phyloP scores from a whole-genome alignment of 345 rosid genomes.

The Hibiscus trionum region DNA sequence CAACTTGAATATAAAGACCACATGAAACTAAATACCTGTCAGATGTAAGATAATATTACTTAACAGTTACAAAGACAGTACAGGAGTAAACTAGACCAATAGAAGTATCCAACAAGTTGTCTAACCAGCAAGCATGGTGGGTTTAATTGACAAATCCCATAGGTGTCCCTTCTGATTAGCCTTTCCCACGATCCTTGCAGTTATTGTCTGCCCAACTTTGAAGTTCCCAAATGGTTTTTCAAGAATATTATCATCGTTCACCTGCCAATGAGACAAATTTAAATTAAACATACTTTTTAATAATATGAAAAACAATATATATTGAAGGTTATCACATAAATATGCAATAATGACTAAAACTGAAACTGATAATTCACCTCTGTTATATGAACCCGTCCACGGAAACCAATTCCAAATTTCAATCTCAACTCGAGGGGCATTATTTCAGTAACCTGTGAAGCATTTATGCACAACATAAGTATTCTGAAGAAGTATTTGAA shows the following conservation, averaged over 20 bases:
- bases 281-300: slow-evolving; percentile 7
- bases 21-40: not conserved
- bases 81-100: not conserved
- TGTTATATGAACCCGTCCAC: slow-evolving; percentile 79
- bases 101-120: slow-evolving; percentile 1
- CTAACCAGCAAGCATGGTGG: slow-evolving; percentile 55
- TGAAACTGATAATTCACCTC: slow-evolving; percentile 49
- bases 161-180: slow-evolving; percentile 41
- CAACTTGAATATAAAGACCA: not conserved
- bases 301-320: slow-evolving; percentile 2
- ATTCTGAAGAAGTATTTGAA: not conserved
- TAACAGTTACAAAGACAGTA: not conserved
- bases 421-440: slow-evolving; percentile 74
- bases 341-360: slow-evolving; percentile 8
- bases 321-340: slow-evolving; percentile 1
- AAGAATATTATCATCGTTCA: slow-evolving; percentile 33
- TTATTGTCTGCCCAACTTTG: slow-evolving; percentile 79
- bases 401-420: slow-evolving; percentile 74
- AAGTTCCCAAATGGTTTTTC: slow-evolving; percentile 61
- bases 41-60: not conserved
- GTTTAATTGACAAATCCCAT: slow-evolving; percentile 88
- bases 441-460: slow-evolving; percentile 72
- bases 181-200: slow-evolving; percentile 67
- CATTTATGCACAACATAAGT: slow-evolving; percentile 7
- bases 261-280: slow-evolving; percentile 37